These are phyloP conservation scores for Russula ochroleuca DNA, from an alignment of 768 basidiomycete genomes.

Conservation along the genomic window DNA sequence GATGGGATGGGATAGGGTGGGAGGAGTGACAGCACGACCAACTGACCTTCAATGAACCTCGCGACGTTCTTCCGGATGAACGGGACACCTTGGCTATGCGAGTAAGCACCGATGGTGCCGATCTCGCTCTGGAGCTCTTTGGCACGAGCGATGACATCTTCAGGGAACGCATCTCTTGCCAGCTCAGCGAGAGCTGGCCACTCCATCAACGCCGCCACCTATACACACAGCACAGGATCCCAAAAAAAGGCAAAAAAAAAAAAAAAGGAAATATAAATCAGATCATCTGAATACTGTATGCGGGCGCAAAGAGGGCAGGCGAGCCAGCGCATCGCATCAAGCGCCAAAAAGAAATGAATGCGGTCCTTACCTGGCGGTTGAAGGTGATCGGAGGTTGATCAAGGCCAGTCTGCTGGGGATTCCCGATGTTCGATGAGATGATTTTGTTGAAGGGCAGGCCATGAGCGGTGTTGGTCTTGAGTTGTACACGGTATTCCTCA, in stretches of 20 bases:
- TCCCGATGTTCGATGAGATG: conserved; percentile 96
- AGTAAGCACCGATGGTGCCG: conserved; percentile 92
- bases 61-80: conserved; percentile 86
- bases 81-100: conserved; percentile 90
- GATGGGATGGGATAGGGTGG: background rate
- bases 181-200: conserved; percentile 81
- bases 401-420: conserved; percentile 93
- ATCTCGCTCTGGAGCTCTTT: conserved; percentile 77
- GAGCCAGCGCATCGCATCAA: background rate
- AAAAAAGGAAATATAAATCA: background rate
- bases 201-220: conserved; percentile 90
- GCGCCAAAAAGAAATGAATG: conserved; percentile 27
- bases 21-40: background rate
- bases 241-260: background rate
- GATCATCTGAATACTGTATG: conserved; percentile 4
- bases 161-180: conserved; percentile 75
- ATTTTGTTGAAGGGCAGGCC: conserved; percentile 81
- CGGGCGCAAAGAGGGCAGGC: background rate
- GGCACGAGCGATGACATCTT: conserved; percentile 80
- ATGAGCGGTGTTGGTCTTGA: conserved; percentile 49
- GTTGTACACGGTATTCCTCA: conserved; percentile 68
- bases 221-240: background rate
- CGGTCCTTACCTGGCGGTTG: conserved; percentile 65
- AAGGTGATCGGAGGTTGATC: conserved; percentile 93
- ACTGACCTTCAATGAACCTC: conserved; percentile 78